These are phyloP conservation scores for Yarrowia keelungensis DNA, from an alignment of 805 yeast genomes.

Conservation along the genomic window DNA sequence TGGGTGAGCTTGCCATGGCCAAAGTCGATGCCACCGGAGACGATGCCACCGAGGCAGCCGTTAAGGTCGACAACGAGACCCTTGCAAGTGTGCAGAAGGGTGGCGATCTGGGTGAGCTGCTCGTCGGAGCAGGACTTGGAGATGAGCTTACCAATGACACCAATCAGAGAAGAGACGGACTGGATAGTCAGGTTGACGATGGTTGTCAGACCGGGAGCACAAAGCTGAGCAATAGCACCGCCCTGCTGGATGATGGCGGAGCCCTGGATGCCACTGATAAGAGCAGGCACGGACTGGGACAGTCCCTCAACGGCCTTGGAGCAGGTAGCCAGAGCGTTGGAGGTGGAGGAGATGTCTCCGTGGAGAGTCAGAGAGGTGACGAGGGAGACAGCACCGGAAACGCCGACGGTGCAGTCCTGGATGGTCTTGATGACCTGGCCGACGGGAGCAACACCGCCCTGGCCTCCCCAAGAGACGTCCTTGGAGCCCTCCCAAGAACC, in stretches of 20 bases:
- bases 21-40: constrained; percentile 1
- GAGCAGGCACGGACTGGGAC: constrained; percentile 12
- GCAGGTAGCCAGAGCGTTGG: background rate
- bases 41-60: constrained; percentile 18
- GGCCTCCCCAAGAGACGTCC: constrained; percentile 1
- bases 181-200: constrained; percentile 15
- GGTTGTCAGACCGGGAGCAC: constrained; percentile 12
- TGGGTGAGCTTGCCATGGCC: constrained; percentile 9
- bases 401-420: constrained; percentile 16
- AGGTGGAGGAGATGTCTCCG: constrained; percentile 2
- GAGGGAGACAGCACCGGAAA: constrained; percentile 10
- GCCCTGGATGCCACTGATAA: constrained; percentile 6
- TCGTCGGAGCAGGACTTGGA: constrained; percentile 3
- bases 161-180: background rate
- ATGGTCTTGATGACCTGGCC: constrained; percentile 12
- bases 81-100: constrained; percentile 7
- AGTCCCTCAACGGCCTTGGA: constrained; percentile 16
- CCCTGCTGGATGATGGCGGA: constrained; percentile 11
- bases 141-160: constrained; percentile 14
- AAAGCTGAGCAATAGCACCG: background rate
- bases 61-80: constrained; percentile 12
- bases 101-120: constrained; percentile 3
- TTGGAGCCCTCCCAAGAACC: background rate
- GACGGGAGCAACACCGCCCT: background rate
- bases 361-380: constrained; percentile 4